Evolutionary conservation across 2,329 filamentous ascomycete genomes (phyloP).

Genomic region (Helicocarpus griseus): DNA sequence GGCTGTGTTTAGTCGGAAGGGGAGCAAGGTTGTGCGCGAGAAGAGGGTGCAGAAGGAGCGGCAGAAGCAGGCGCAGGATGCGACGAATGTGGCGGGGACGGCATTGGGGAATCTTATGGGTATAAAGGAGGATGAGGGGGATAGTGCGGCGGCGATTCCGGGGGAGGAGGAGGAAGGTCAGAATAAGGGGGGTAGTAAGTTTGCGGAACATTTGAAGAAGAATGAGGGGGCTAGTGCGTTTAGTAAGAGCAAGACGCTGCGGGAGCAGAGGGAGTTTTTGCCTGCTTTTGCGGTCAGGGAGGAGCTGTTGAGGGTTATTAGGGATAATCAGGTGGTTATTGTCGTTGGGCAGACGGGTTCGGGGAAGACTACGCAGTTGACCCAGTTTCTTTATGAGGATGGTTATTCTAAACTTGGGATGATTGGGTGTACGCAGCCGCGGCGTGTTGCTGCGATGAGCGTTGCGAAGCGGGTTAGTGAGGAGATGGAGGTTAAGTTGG

Average conservation of each 20-base stretch:
- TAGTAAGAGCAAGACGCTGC: constrained; percentile 80
- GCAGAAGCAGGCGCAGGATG: constrained; percentile 87
- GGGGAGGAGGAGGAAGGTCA: constrained; percentile 52
- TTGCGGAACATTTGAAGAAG: constrained; percentile 83
- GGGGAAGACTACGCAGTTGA: constrained; percentile 94
- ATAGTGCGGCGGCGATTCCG: constrained; percentile 71
- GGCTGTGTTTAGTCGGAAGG: constrained; percentile 95
- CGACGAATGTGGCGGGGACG: constrained; percentile 86
- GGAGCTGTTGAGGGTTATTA: constrained; percentile 79
- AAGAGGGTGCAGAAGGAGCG: constrained; percentile 84
- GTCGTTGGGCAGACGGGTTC: constrained; percentile 96
- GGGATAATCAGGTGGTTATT: constrained; percentile 94
- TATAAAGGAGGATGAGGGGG: constrained; percentile 77
- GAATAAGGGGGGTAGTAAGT: constrained; percentile 61
- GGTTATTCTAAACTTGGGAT: constrained; percentile 80
- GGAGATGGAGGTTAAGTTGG: constrained; percentile 92
- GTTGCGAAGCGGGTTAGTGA: constrained; percentile 96
- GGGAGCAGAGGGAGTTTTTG: constrained; percentile 84
- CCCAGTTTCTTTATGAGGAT: constrained; percentile 92
- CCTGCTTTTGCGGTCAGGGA: constrained; percentile 95
- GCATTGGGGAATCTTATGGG: constrained; percentile 92
- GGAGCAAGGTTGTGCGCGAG: constrained; percentile 86
- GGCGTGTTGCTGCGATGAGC: constrained; percentile 96
- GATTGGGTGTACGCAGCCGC: constrained; percentile 93
- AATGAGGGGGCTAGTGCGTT: constrained; percentile 80